These are phyloP conservation scores for Amaranthus hypochondriacus DNA, from an alignment of 148 eudicot genomes.

Conservation along the genomic window DNA sequence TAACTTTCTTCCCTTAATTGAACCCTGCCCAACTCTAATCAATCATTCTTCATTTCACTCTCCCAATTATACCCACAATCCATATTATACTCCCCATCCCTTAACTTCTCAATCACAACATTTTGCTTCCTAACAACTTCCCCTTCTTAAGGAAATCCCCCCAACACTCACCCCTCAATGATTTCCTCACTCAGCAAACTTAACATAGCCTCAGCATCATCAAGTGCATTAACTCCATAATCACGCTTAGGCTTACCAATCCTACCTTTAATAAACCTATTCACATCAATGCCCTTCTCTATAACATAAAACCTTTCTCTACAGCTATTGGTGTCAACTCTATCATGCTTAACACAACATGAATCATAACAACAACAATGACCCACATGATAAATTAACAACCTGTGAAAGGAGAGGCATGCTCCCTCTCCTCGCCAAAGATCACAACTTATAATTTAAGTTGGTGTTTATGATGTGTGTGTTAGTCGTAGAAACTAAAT, in stretches of 20 bases:
- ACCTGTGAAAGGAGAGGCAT: slow-evolving; percentile 11
- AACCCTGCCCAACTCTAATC: slow-evolving; percentile 22
- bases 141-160: slow-evolving; percentile 32
- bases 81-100: slow-evolving; percentile 21
- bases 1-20: slow-evolving; percentile 30
- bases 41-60: slow-evolving; percentile 24
- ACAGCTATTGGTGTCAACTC: slow-evolving; percentile 31
- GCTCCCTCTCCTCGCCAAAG: too few relatives aligned
- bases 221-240: slow-evolving; percentile 34
- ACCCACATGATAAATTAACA: slow-evolving; percentile 36
- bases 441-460: too few relatives aligned
- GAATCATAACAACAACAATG: slow-evolving; percentile 28
- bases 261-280: slow-evolving; percentile 21
- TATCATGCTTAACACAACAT: slow-evolving; percentile 27
- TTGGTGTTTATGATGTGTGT: too few relatives aligned
- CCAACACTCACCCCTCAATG: slow-evolving; percentile 37
- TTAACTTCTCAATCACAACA: slow-evolving; percentile 20
- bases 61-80: slow-evolving; percentile 10
- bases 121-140: slow-evolving; percentile 28
- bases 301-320: slow-evolving; percentile 22
- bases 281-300: slow-evolving; percentile 23
- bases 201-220: slow-evolving; percentile 65
- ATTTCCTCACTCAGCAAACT: slow-evolving; percentile 67
- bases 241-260: slow-evolving; percentile 19
- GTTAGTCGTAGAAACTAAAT: too few relatives aligned